Evolutionary conservation across 805 yeast genomes (phyloP).

Genomic region (Metschnikowia similis): DNA sequence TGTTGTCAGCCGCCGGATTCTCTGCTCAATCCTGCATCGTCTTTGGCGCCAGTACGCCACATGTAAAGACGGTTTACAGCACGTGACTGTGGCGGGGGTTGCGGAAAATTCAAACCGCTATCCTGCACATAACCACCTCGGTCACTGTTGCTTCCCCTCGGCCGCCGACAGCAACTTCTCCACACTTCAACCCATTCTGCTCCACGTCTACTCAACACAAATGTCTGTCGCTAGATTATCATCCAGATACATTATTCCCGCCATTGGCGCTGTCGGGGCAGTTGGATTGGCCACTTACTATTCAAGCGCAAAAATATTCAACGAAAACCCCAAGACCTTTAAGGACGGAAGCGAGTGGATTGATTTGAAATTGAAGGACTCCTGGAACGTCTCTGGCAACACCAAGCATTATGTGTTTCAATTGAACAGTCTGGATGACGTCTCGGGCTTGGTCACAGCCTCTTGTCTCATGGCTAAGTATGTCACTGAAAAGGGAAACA

Average conservation of each 20-base stretch:
- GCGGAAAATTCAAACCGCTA: not conserved
- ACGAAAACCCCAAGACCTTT: conserved; percentile 46
- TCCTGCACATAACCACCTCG: not conserved
- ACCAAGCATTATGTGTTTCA: conserved; percentile 69
- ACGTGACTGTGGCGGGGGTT: not conserved
- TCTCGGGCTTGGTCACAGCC: conserved; percentile 74
- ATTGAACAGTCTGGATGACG: conserved; percentile 61
- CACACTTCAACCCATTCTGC: not conserved
- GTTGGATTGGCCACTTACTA: conserved; percentile 31
- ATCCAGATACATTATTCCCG: conserved; percentile 25
- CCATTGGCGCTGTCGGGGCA: conserved; percentile 29
- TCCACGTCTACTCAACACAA: not conserved
- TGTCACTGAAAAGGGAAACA: conserved; percentile 76
- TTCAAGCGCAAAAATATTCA: conserved; percentile 24
- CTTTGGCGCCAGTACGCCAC: too few species aligned
- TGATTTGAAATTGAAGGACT: conserved; percentile 55
- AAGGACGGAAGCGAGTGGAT: conserved; percentile 66
- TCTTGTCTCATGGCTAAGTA: conserved; percentile 78
- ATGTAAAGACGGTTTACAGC: not conserved
- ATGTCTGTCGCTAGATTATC: conserved; percentile 24
- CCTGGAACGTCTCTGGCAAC: conserved; percentile 52
- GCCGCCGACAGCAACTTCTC: not conserved
- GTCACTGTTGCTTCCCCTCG: not conserved
- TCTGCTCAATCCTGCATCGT: too few species aligned
- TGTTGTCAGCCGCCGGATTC: too few species aligned